phyloP scores from a whole-genome alignment of 2,329 filamentous ascomycete species.

The Blastomyces percursus region DNA sequence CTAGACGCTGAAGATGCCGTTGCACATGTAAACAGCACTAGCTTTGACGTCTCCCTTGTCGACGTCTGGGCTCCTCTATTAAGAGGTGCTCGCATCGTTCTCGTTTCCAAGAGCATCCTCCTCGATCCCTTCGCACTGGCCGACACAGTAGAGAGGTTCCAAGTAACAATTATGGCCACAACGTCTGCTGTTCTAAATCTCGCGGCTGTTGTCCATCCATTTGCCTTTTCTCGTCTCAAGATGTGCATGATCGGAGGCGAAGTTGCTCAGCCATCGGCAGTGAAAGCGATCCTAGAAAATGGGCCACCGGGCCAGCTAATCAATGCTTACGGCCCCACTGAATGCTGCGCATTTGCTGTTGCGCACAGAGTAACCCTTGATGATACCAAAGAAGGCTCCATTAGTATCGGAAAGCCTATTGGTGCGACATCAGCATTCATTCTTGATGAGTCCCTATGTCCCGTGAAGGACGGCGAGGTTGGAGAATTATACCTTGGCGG shows the following conservation, averaged over 20 bases:
- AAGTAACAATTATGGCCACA: constrained; percentile 14
- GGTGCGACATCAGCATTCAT: constrained; percentile 12
- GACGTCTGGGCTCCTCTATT: constrained; percentile 18
- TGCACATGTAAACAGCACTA: constrained; percentile 16
- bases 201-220: constrained; percentile 10
- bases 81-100: constrained; percentile 14
- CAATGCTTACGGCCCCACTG: constrained; percentile 20
- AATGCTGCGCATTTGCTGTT: constrained; percentile 16
- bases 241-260: constrained; percentile 16
- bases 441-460: constrained; percentile 8
- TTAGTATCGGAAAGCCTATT: constrained; percentile 8
- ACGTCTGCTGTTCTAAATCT: constrained; percentile 15
- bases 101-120: constrained; percentile 11
- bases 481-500: constrained; percentile 20
- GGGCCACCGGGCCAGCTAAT: constrained; percentile 15
- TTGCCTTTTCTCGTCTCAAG: constrained; percentile 12
- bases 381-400: constrained; percentile 8
- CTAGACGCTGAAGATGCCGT: constrained; percentile 12
- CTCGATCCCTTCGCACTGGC: constrained; percentile 11
- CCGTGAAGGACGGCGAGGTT: constrained; percentile 11
- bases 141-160: constrained; percentile 1
- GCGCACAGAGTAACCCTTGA: constrained; percentile 13
- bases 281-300: constrained; percentile 12
- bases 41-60: constrained; percentile 21
- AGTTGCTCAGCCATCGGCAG: constrained; percentile 12